These are phyloP conservation scores for Rhododendron ovatum DNA, from an alignment of 148 eudicot genomes.

Conservation along the genomic window DNA sequence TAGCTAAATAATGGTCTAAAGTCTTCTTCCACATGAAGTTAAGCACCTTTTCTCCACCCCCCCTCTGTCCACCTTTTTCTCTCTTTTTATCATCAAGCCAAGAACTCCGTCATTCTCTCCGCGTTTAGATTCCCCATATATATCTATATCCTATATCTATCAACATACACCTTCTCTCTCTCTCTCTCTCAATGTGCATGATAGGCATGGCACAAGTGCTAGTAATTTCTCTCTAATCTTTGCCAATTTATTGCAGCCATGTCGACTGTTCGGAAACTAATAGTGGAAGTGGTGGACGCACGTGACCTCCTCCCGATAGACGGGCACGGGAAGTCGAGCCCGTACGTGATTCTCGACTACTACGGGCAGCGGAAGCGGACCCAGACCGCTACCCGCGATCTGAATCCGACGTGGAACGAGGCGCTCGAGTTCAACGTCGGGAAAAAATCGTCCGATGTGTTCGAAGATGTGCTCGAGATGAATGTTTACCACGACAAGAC, in stretches of 20 bases:
- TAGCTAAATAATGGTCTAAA: slow-evolving; percentile 12
- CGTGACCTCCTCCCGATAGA: slow-evolving; percentile 68
- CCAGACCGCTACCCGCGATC: slow-evolving; percentile 39
- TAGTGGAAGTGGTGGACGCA: slow-evolving; percentile 84
- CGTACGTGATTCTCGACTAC: slow-evolving; percentile 67
- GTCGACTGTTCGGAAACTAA: slow-evolving; percentile 44
- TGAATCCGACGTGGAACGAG: slow-evolving; percentile 82
- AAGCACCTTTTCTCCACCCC: slow-evolving; percentile 19
- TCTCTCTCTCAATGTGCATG: not conserved
- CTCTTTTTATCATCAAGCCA: slow-evolving; percentile 1
- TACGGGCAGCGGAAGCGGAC: slow-evolving; percentile 80
- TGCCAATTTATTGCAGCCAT: slow-evolving; percentile 11
- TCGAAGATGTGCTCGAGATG: slow-evolving; percentile 66
- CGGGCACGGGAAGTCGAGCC: slow-evolving; percentile 86
- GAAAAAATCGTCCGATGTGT: slow-evolving; percentile 50
- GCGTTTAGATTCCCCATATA: not conserved
- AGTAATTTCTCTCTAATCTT: too few species aligned
- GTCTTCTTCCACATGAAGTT: slow-evolving; percentile 56
- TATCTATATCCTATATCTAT: not conserved
- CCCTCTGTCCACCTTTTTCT: not conserved
- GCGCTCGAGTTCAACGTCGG: slow-evolving; percentile 57
- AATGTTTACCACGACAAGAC: slow-evolving; percentile 67
- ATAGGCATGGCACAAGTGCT: not conserved
- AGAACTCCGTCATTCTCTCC: slow-evolving; percentile 10
- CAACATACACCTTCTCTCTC: not conserved